Base-by-base conservation (phyloP, 768 basidiomycete genomes). In the Zangia roseola region DNA sequence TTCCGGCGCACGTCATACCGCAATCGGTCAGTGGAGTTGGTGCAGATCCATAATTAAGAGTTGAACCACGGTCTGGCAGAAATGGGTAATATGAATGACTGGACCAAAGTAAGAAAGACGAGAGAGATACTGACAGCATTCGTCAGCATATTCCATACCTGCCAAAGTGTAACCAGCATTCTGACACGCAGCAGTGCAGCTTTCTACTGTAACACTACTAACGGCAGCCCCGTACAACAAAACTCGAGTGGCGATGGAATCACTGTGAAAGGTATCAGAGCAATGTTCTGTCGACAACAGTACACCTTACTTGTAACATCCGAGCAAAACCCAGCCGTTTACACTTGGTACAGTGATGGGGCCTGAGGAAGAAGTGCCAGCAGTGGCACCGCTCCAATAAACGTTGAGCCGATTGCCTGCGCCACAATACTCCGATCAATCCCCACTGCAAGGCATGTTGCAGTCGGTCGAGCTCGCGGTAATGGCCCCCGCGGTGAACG, bases 371-470 rank as follows among this genome's bases (percentile, higher is more conserved):
- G n/a, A n/a, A n/a, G n/a, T n/a, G n/a, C n/a, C n/a, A n/a, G n/a
- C n/a, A n/a, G n/a, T n/a, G n/a, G 78, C 80, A 16, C 86, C 85
- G 53, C 75, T 85, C 77, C 75, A 81, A 67, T 81, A 89, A 5
- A 88, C 62, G 56, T 82, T 83, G 13, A 88, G 71, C 23, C 74
- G 77, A 60, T 71, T 64, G 1, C 77, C 79, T 2, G 79, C 82
- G 40, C 86, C 87, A 58, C 86, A 88, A 4, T 63, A 61, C 61
- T 90, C 81, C 4, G 59, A 49, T 5, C 78, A 40, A 57, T 85
- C 73, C 14, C 86, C 87, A 2, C 75, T 71, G 62, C 87, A 90
- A 8, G 77, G 59, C 69, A 76, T 76, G 59, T 76, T 78, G 59
- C 87, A 90, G 39, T 86, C 79, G 0, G 80, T 65, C 6, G 61